Conservation (phyloP, 2,329 filamentous ascomycete species). For the Aureobasidium sp. region DNA sequence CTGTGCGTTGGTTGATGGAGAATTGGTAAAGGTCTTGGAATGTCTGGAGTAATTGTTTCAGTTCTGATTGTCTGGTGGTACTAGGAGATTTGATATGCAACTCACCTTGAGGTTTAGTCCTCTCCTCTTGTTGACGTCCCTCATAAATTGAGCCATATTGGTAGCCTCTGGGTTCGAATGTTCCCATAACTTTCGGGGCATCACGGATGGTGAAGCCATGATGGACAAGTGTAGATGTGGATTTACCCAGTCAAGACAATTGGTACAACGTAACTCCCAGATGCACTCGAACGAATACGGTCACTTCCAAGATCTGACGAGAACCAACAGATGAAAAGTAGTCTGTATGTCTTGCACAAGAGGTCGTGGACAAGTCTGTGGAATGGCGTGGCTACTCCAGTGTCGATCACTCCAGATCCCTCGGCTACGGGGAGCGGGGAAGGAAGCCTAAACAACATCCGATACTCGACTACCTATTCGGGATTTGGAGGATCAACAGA, state of each 20-base stretch:
- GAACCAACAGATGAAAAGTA: neutral
- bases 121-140: slow-evolving; percentile 51
- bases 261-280: neutral
- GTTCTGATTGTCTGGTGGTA: neutral
- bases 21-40: slow-evolving; percentile 63
- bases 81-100: neutral
- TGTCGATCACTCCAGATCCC: neutral
- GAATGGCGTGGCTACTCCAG: neutral
- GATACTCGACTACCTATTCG: neutral
- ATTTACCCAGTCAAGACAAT: neutral
- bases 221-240: neutral
- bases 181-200: slow-evolving; percentile 40
- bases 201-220: slow-evolving; percentile 12
- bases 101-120: slow-evolving; percentile 49
- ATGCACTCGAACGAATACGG: neutral
- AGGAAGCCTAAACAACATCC: neutral
- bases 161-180: slow-evolving; percentile 37
- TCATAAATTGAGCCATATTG: slow-evolving; percentile 58
- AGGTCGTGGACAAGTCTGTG: neutral
- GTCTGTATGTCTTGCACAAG: neutral
- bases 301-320: neutral
- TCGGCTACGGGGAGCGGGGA: slow-evolving; percentile 6
- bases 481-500: neutral
- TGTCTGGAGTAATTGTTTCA: slow-evolving; percentile 34
- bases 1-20: slow-evolving; percentile 51